A percentile compares a stretch with the other conserved stretches of the same genome.
Evolutionary conservation across 176 grass and related monocot species (phyloP).

Genomic region (Oryza australiensis): DNA sequence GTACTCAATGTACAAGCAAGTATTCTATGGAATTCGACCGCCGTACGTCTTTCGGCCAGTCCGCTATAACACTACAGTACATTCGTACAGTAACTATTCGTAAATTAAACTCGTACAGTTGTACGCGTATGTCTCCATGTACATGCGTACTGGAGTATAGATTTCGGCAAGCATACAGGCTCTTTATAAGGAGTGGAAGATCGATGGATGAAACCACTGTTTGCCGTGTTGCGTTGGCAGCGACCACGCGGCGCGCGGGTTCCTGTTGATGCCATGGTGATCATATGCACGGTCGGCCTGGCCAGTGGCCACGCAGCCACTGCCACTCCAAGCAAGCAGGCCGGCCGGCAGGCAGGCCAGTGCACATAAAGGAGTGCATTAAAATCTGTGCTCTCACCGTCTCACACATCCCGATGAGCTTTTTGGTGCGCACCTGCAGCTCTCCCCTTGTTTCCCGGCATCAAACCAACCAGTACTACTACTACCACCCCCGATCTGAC

Average conservation of each 20-base stretch:
- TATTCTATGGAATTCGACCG: not conserved
- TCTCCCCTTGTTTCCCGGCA: constrained; percentile 55
- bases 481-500: not conserved
- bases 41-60: not conserved
- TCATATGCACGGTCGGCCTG: constrained; percentile 29
- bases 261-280: not conserved
- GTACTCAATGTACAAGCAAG: too few relatives aligned
- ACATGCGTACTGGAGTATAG: not conserved
- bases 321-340: constrained; percentile 5
- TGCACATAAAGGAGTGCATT: constrained; percentile 20
- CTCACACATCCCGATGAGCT: constrained; percentile 12
- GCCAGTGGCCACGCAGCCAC: not conserved
- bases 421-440: constrained; percentile 20
- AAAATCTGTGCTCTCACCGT: constrained; percentile 38
- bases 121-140: not conserved
- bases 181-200: not conserved
- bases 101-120: not conserved
- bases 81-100: not conserved
- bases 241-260: not conserved
- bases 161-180: not conserved
- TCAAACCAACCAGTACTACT: constrained; percentile 37
- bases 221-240: not conserved
- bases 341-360: not conserved
- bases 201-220: not conserved
- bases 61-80: not conserved